Evolutionary conservation across 2,329 filamentous ascomycete species (phyloP), one percentile per base, ranked within the genome.

Genomic region (Fusarium sp.): DNA sequence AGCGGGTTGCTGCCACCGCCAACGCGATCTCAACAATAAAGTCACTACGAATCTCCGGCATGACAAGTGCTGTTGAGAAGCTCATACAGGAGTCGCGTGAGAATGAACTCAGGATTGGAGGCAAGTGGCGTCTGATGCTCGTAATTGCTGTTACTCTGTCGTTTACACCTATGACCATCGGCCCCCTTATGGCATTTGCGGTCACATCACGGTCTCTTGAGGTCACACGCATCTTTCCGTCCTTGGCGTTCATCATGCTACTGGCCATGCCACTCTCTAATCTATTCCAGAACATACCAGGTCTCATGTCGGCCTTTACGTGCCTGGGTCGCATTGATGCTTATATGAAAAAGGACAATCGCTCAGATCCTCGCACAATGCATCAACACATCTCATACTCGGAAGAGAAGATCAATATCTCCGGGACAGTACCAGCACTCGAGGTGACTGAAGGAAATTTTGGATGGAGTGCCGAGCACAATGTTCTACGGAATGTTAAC

Each of bases 151-250:
- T 77, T 8, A 33, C 74, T 1, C 73, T 79, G 4, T 72, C 66
- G 1, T 77, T 76, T n/a, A 61, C 71, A 4, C 80, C 81, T 1
- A 48, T 76, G 0, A 74, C 76, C 14, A 55, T 83, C 2, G 75
- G 74, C 3, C 81, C 81, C 0, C 74, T 80, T 0, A 50, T 80
- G 3, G 73, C 79, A 0, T 79, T 80, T 51, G 74, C 72, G n/a
- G 51, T 75, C 14, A 69, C 74, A 7, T 59, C 63, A 3, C 48
- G 58, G 3, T 53, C 56, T 3, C 64, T 80, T 4, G 69, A 76
- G 11, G 64, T 71, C 0, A 68, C 75, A 5, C 69, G 63, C 10
- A 75, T 78, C 18, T 80, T 78, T 49, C 74, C 76, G 1, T 66
- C 76, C 0, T 57, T 79, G 20, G 74, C 77, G 1, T 78, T 74